Evolutionary conservation across 2,329 filamentous ascomycete genomes (phyloP).

Genomic region (Sporothrix schenckii): DNA sequence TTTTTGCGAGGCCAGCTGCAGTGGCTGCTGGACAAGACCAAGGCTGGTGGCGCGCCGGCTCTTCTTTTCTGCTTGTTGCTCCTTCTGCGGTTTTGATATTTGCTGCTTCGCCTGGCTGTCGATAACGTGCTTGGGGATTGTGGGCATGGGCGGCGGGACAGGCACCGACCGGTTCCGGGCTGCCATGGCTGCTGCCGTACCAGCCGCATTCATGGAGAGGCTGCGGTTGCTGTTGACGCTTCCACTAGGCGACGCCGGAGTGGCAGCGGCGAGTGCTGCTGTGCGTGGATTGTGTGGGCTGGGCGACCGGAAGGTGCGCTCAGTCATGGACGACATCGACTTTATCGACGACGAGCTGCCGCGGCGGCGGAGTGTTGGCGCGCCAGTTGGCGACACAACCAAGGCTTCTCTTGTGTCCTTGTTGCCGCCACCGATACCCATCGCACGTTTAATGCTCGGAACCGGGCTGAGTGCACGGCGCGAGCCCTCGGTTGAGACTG

Average conservation of each 20-base stretch:
- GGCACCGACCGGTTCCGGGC: conserved; percentile 56
- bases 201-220: conserved; percentile 24
- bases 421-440: conserved; percentile 27
- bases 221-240: conserved; percentile 12
- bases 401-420: conserved; percentile 24
- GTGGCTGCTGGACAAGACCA: conserved; percentile 42
- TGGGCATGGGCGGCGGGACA: conserved; percentile 64
- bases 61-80: conserved; percentile 19
- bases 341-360: conserved; percentile 69
- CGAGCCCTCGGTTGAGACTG: conserved; percentile 64
- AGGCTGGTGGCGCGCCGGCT: conserved; percentile 12
- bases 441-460: conserved; percentile 31
- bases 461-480: conserved; percentile 34
- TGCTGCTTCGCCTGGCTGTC: conserved; percentile 9
- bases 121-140: conserved; percentile 60
- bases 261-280: neutral
- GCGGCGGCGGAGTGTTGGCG: conserved; percentile 59
- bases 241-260: neutral
- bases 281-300: conserved; percentile 58
- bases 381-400: conserved; percentile 29
- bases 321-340: conserved; percentile 82
- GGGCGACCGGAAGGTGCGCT: conserved; percentile 81
- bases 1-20: conserved; percentile 59
- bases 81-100: neutral
- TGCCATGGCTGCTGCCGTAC: conserved; percentile 26